Evolutionary conservation across 140 eudicot species (phyloP), one percentile per base, ranked within the genome.

Genomic region (Ambrosia hybrid): DNA sequence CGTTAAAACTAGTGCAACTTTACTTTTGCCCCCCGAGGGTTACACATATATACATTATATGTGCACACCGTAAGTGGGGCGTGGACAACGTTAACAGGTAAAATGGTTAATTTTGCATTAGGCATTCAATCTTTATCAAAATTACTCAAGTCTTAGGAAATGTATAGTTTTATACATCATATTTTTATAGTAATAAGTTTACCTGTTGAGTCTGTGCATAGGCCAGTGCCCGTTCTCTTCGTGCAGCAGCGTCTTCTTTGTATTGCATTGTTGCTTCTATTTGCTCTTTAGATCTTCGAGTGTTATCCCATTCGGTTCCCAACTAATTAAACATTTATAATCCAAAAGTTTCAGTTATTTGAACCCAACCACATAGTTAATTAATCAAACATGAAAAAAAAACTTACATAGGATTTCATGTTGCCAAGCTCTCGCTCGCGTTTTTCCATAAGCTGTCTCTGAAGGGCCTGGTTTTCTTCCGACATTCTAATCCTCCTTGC

Each of bases 121-220:
- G 1, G 71, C 37, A 41, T 14, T 5, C 51, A 63, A 37, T n/a
- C 1, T 16, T 7, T 15, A n/a, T 9, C 13, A 65, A 15, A 65
- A 6, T 39, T 11, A 14, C n/a, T 15, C 14, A 17, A 12, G 30
- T 36, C 12, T 12, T 65, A 43, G 15, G 6, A 65, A 8, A 13
- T 13, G 69, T 8, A 43, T 4, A 6, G 34, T 65, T 48, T 48
- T 48, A 1, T n/a, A n/a, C n/a, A n/a, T 9, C 11, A 9, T 5
- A 71, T 15, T 16, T 71, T 71, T 59, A 67, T 16, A 34, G 41
- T 6, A 15, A 15, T 34, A 13, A 49, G 9, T 26, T 39, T 83
- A 86, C 91, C 84, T 86, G 89, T 68, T 84, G 85, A 76, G 92
- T 66, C 68, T 81, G 84, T 8, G 92, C 85, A 81, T 84, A 87